phyloP scores from a whole-genome alignment of 2,329 filamentous ascomycete species.

The Fusarium succisae region DNA sequence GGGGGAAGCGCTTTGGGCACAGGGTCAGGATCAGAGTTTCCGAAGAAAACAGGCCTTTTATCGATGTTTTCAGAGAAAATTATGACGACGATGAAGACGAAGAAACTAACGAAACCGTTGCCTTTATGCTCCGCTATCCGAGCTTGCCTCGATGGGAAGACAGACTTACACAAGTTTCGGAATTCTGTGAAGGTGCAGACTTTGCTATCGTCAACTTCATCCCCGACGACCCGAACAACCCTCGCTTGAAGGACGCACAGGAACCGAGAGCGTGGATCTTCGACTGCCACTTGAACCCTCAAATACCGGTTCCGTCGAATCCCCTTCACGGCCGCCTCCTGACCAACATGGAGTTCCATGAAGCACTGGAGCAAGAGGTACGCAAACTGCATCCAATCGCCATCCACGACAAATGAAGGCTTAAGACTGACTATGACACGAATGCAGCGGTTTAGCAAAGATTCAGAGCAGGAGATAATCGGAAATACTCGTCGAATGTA shows the following conservation, averaged over 20 bases:
- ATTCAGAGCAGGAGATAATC: accelerated
- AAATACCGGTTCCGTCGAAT: accelerated
- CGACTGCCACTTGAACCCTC: background rate
- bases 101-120: accelerated
- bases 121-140: accelerated
- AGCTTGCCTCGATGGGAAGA: accelerated
- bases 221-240: accelerated
- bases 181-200: background rate
- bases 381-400: accelerated
- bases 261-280: background rate
- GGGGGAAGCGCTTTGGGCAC: background rate
- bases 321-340: accelerated
- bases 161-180: background rate
- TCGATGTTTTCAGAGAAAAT: background rate
- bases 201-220: background rate
- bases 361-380: accelerated
- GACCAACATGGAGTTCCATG: background rate
- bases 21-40: accelerated
- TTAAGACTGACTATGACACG: accelerated
- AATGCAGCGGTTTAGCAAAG: accelerated
- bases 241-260: accelerated
- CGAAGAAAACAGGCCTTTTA: accelerated
- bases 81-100: accelerated
- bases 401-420: accelerated
- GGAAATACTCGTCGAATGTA: background rate